These are phyloP conservation scores for Amesomyces nigricolor DNA, from an alignment of 2,329 filamentous ascomycete species.

Conservation along the genomic window DNA sequence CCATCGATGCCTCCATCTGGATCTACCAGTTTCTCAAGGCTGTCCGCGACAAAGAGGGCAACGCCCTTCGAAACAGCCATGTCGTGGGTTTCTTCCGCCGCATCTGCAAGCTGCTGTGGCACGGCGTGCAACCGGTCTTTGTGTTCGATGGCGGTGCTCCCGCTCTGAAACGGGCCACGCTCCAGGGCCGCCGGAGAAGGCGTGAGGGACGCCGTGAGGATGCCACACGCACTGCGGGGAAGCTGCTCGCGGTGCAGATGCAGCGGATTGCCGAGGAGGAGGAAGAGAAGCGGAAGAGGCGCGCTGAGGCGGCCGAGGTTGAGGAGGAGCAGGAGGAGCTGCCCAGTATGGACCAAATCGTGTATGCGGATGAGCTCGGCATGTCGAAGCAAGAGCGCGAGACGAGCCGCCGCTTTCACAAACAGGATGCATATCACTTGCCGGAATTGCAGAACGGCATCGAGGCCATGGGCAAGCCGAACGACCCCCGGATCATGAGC, in stretches of 20 bases:
- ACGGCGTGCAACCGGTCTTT: slow-evolving; percentile 93
- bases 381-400: slow-evolving; percentile 73
- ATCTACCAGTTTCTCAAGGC: slow-evolving; percentile 99
- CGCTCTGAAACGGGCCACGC: slow-evolving; percentile 82
- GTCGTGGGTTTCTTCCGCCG: slow-evolving; percentile 96
- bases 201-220: slow-evolving; percentile 88
- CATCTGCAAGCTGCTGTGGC: slow-evolving; percentile 96
- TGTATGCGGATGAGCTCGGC: slow-evolving; percentile 86
- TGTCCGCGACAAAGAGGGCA: slow-evolving; percentile 96
- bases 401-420: slow-evolving; percentile 72
- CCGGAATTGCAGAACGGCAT: slow-evolving; percentile 76
- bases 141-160: slow-evolving; percentile 97
- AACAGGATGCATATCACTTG: slow-evolving; percentile 91
- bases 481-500: slow-evolving; percentile 95
- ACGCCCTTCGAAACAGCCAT: slow-evolving; percentile 91
- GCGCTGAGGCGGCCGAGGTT: slow-evolving; percentile 45
- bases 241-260: slow-evolving; percentile 89
- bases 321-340: slow-evolving; percentile 58
- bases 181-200: slow-evolving; percentile 68
- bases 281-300: slow-evolving; percentile 52
- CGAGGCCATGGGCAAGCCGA: slow-evolving; percentile 77
- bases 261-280: slow-evolving; percentile 86
- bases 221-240: slow-evolving; percentile 85
- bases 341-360: slow-evolving; percentile 61
- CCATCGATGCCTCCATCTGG: slow-evolving; percentile 98